phyloP scores from a whole-genome alignment of 495 filamentous ascomycete genomes.

The Penicillium bovifimosum region DNA sequence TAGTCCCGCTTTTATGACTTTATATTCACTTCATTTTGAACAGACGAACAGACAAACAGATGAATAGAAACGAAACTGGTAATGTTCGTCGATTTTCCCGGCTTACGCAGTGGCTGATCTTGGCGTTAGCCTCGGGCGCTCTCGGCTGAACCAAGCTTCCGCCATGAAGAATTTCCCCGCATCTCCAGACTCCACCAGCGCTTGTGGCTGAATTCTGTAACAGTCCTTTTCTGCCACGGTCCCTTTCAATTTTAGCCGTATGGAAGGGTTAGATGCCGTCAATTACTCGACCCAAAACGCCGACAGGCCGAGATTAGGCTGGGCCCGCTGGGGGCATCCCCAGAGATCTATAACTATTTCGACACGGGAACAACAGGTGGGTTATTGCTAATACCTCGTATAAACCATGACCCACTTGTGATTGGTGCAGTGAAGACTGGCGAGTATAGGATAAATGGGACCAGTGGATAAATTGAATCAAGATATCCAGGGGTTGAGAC shows the following conservation, averaged over 20 bases:
- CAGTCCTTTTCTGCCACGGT: not conserved
- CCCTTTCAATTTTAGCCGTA: not conserved
- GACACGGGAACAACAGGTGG: not conserved
- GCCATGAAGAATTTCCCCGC: conserved; percentile 3
- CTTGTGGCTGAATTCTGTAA: not conserved
- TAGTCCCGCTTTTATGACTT: not conserved
- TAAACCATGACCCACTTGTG: not conserved
- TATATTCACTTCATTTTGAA: not conserved
- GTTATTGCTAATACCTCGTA: not conserved
- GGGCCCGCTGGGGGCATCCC: not conserved
- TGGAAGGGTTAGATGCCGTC: too few species aligned
- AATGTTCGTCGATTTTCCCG: not conserved
- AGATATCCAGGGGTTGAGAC: conserved; percentile 1
- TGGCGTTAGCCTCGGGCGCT: conserved; percentile 2
- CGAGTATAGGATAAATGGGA: conserved; percentile 3
- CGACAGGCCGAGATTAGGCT: not conserved
- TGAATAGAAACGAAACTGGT: too few species aligned
- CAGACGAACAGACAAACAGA: too few species aligned
- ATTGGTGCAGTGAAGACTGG: not conserved
- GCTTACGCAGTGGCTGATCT: not conserved
- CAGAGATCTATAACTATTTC: not conserved
- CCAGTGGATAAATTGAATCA: conserved; percentile 1
- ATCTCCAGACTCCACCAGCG: not conserved
- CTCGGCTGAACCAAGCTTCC: not conserved
- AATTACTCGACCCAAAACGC: too few species aligned